Percentiles rank a stretch among this genome's conserved stretches.
Evolutionary conservation across 176 grass and related monocot genomes (phyloP).

Genomic region (Carex kokanica): DNA sequence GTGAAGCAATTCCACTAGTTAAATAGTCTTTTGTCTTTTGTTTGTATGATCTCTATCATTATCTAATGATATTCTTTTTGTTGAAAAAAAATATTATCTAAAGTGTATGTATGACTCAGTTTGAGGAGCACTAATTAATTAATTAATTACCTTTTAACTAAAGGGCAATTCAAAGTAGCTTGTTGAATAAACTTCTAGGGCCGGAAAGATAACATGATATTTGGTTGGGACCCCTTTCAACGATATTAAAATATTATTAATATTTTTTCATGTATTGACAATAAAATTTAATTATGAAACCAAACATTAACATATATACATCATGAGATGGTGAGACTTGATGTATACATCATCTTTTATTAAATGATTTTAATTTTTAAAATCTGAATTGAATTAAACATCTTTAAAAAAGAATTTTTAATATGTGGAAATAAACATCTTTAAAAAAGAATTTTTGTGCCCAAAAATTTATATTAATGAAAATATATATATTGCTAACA

Average conservation of each 20-base stretch:
- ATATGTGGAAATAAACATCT: background rate
- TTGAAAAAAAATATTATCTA: background rate
- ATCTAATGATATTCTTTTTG: background rate
- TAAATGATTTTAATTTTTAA: background rate
- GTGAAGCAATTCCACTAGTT: conserved; percentile 17
- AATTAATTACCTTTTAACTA: background rate
- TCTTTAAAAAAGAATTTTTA: too few species aligned
- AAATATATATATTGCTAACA: background rate
- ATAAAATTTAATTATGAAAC: background rate
- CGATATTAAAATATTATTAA: background rate
- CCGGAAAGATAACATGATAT: background rate
- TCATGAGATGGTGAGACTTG: background rate
- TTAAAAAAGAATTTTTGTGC: background rate
- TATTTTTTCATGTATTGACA: background rate
- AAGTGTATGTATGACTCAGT: background rate
- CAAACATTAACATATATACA: background rate
- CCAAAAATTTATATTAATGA: background rate
- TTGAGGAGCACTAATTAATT: conserved; percentile 13
- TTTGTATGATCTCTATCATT: background rate
- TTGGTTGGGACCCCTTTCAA: background rate
- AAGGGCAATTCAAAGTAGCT: background rate
- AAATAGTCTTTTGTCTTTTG: conserved; percentile 10
- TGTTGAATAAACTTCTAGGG: background rate
- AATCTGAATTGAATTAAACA: background rate
- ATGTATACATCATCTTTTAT: background rate